Evolutionary conservation across 2,329 filamentous ascomycete species (phyloP).

Genomic region (Talaromyces funiculosus): DNA sequence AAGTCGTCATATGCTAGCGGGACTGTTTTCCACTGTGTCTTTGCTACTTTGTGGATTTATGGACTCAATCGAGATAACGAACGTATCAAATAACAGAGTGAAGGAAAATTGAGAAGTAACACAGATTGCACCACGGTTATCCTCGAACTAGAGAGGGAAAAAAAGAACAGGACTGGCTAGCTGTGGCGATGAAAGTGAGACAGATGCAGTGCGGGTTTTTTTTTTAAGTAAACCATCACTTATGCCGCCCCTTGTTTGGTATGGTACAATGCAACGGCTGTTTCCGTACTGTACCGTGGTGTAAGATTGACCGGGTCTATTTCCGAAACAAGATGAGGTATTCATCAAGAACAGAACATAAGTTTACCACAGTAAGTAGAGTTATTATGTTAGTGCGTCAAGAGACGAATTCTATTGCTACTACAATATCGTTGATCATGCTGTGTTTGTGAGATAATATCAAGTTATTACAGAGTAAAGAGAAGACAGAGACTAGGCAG

Average conservation of each 20-base stretch:
- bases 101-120: background rate
- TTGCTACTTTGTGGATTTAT: background rate
- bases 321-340: background rate
- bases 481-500: background rate
- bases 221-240: background rate
- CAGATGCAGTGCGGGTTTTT: background rate
- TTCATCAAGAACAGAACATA: background rate
- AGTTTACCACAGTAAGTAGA: too few species aligned
- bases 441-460: background rate
- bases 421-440: too few species aligned
- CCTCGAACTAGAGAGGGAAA: background rate
- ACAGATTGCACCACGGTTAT: background rate
- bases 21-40: background rate
- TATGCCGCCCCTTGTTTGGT: background rate
- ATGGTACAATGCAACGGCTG: background rate
- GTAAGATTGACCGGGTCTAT: background rate
- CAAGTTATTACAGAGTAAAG: background rate
- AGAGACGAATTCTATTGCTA: too few species aligned
- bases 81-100: background rate
- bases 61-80: background rate
- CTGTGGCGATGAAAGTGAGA: constrained; percentile 3
- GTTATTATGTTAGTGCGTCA: too few species aligned
- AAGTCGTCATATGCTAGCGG: background rate
- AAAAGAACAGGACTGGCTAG: background rate
- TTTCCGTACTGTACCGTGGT: background rate